Conservation (phyloP, 2,329 filamentous ascomycete species). For the Orbilia quercus region DNA sequence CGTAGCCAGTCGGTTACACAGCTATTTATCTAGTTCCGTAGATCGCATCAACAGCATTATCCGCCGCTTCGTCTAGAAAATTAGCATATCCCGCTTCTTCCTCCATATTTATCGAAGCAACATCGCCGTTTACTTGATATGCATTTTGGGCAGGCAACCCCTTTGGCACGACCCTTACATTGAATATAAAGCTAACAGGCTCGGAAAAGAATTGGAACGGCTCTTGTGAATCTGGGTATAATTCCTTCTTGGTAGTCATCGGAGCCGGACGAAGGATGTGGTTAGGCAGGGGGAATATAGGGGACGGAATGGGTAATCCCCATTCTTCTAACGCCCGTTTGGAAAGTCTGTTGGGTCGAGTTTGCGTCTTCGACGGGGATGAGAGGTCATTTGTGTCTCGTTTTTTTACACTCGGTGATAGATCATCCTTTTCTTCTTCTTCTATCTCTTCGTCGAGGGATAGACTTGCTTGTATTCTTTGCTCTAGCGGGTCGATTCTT, state of each 20-base stretch:
- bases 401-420: background rate
- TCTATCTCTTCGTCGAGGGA: background rate
- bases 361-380: background rate
- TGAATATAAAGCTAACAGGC: constrained; percentile 12
- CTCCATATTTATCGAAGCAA: background rate
- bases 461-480: background rate
- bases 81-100: background rate
- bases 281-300: background rate
- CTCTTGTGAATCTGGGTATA: constrained; percentile 16
- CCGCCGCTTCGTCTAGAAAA: background rate
- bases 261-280: background rate
- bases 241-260: constrained; percentile 7
- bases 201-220: constrained; percentile 15
- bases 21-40: background rate
- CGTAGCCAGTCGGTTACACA: background rate
- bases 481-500: background rate
- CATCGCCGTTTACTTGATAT: background rate
- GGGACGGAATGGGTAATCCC: background rate
- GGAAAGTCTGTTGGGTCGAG: background rate
- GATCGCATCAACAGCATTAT: background rate
- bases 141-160: background rate
- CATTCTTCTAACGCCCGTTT: background rate
- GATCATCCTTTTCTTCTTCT: background rate
- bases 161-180: constrained; percentile 3
- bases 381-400: background rate